Conservation (phyloP, 176 grass and related monocot genomes). For the Oryza officinalis region DNA sequence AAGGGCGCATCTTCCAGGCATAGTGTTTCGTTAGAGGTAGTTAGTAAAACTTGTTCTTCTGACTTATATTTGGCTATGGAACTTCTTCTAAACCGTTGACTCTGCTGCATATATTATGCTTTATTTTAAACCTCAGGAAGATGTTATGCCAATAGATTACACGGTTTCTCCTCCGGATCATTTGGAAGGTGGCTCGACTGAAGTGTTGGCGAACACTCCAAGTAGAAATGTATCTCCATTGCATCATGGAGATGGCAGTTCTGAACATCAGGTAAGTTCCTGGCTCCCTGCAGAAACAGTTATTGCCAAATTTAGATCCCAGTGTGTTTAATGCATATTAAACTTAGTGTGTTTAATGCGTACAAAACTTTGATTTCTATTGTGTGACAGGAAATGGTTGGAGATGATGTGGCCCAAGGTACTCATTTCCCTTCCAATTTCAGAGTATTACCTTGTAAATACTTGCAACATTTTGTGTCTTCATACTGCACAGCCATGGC, state of each 20-base stretch:
- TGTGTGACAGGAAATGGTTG: conserved; percentile 36
- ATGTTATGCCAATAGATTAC: conserved; percentile 26
- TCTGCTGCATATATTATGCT: conserved; percentile 5
- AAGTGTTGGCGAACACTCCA: conserved; percentile 22
- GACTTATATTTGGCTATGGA: conserved; percentile 25
- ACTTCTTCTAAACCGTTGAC: conserved; percentile 30
- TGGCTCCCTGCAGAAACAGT: conserved; percentile 29
- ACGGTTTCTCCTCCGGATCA: conserved; percentile 33
- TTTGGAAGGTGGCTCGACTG: conserved; percentile 23
- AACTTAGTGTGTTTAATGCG: conserved; percentile 14
- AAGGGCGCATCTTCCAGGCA: conserved; percentile 16
- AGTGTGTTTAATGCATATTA: background rate
- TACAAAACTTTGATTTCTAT: conserved; percentile 31
- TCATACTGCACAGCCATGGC: conserved; percentile 15
- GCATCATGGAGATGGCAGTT: conserved; percentile 33
- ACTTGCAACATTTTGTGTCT: conserved; percentile 15
- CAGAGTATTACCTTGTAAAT: conserved; percentile 17
- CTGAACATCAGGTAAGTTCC: conserved; percentile 41
- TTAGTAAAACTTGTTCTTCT: conserved; percentile 30
- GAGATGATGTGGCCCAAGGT: conserved; percentile 44
- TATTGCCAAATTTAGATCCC: conserved; percentile 18
- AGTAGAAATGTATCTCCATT: conserved; percentile 26
- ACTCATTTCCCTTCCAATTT: conserved; percentile 27
- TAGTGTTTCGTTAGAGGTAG: conserved; percentile 30
- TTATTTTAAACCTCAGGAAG: conserved; percentile 49